These are phyloP conservation scores for Anthracocystis walkeri DNA, from an alignment of 1,284 basidiomycete species.

Conservation along the genomic window DNA sequence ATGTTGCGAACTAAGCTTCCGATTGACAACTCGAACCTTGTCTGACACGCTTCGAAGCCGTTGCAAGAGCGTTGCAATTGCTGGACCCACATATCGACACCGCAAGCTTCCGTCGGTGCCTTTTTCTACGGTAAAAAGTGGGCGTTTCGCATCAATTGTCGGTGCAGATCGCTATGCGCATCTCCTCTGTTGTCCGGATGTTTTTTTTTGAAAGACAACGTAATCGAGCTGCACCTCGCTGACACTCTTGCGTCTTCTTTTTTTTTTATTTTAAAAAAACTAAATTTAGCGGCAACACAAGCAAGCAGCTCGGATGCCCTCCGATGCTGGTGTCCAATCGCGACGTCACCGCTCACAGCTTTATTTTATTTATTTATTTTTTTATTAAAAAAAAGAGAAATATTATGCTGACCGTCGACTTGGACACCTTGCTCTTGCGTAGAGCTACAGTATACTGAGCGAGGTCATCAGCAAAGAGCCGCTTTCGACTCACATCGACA, in stretches of 20 bases:
- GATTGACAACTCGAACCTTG: no score
- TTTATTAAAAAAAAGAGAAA: background rate
- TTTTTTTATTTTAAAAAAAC: background rate
- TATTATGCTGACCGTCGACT: background rate
- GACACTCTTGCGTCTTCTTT: conserved; percentile 1
- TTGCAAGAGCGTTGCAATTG: no score
- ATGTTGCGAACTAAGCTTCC: no score
- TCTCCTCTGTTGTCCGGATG: background rate
- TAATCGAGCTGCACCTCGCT: conserved; percentile 11
- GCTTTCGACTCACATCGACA: no score
- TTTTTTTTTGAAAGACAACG: conserved; percentile 3
- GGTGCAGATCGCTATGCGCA: conserved; percentile 28
- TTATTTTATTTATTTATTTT: background rate
- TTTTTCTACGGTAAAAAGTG: background rate
- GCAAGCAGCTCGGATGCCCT: conserved; percentile 1
- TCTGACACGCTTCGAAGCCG: no score
- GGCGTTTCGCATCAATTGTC: background rate
- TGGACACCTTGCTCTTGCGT: background rate
- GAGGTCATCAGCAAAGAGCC: no score
- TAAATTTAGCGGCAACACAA: background rate
- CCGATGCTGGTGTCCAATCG: conserved; percentile 32
- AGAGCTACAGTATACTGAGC: no score
- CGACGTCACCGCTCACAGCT: conserved; percentile 16
- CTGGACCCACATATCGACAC: no score
- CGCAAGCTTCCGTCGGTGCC: background rate